Evolutionary conservation across 2,329 filamentous ascomycete species (phyloP).

Genomic region (Macrophomina tecta): DNA sequence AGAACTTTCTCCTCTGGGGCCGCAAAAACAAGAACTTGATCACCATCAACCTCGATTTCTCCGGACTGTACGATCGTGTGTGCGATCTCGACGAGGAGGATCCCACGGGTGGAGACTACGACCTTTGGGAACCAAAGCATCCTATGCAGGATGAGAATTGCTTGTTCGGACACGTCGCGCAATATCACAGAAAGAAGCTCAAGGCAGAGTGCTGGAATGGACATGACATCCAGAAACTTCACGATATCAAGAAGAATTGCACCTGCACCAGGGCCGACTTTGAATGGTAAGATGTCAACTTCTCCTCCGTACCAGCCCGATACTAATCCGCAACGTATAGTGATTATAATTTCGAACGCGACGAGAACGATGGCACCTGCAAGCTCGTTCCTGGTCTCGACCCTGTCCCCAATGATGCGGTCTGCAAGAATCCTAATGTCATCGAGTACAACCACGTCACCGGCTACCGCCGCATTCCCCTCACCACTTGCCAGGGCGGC

Average conservation of each 20-base stretch:
- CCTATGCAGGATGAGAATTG: conserved; percentile 81
- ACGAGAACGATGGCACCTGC: conserved; percentile 78
- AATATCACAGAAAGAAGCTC: conserved; percentile 90
- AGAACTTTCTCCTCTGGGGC: conserved; percentile 92
- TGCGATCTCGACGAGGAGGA: conserved; percentile 72
- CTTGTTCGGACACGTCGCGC: conserved; percentile 87
- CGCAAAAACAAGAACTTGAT: conserved; percentile 62
- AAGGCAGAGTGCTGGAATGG: conserved; percentile 82
- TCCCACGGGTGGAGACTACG: conserved; percentile 73
- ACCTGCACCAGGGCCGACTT: conserved; percentile 83
- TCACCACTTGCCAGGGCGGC: conserved; percentile 85
- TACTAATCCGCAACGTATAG: conserved; percentile 52
- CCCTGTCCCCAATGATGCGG: conserved; percentile 64
- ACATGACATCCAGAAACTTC: conserved; percentile 71
- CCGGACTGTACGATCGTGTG: conserved; percentile 72
- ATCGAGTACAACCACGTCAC: conserved; percentile 84
- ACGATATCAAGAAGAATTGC: conserved; percentile 76
- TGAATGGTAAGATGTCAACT: conserved; percentile 73
- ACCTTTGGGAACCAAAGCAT: conserved; percentile 86
- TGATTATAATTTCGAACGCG: conserved; percentile 91
- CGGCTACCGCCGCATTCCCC: conserved; percentile 86
- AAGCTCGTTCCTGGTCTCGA: conserved; percentile 74
- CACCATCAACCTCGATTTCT: conserved; percentile 88
- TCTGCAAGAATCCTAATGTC: conserved; percentile 69
- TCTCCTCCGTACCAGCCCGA: neutral